Evolutionary conservation across 2,329 filamentous ascomycete species (phyloP), one percentile per base, ranked within the genome.

Genomic region (Cladosporium austrohemisphaericum): DNA sequence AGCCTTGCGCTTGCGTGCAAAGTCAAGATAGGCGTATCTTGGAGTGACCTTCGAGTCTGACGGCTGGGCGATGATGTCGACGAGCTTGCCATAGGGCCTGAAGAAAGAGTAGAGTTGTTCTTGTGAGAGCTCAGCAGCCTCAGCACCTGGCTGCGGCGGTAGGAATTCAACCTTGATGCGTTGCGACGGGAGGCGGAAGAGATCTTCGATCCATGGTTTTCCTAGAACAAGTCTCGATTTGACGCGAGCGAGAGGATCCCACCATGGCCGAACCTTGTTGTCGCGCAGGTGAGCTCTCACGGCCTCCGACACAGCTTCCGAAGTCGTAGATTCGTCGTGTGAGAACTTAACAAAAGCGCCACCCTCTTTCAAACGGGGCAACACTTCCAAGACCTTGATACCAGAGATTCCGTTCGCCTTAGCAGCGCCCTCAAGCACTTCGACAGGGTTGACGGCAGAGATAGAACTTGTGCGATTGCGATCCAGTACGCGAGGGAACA

Each of bases 311-410:
- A 88, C 74, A 22, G 82, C 77, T 16, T 72, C 70, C 2, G 76
- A 65, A 49, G 73, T 59, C 51, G 66, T 57, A 63, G 40, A 75
- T 60, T 38, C 70, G 65, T 75, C 73, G 57, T 80, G 80, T 13
- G 77, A 78, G 64, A 94, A 90, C 66, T 94, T 96, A 66, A 97
- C 84, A 65, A 94, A 97, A 1, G 88, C 89, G 10, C 93, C 93
- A 13, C 93, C 93, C 63, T 98, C 93, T 60, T 94, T 91, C 22
- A 94, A 75, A 3, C 90, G 79, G 0, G 91, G 90, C 14, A 96
- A 68, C 13, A 96, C 84, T 61, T 95, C 85, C 3, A 83, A 87
- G 38, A 95, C 81, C 51, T 84, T 82, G 40, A 95, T 59, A 8
- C 60, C 54, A 2, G 55, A 56, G 8, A 64, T 53, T 11, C 58